Conservation (phyloP, 305 asterid genomes). For the Striga hermonthica region DNA sequence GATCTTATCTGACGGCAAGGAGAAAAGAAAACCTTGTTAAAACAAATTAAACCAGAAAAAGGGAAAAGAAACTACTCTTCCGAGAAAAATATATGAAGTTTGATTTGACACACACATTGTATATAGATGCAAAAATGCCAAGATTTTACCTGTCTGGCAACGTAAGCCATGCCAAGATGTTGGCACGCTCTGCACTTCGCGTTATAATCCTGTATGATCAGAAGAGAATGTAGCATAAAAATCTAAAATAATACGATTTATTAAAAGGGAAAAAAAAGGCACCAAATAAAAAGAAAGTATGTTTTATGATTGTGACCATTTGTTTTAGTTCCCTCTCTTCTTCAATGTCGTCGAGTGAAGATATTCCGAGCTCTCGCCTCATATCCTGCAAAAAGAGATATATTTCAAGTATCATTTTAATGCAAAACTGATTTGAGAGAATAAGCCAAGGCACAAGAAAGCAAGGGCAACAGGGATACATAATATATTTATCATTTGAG, state of each 20-base stretch:
- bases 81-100: too few species aligned
- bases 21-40: background rate
- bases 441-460: background rate
- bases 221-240: background rate
- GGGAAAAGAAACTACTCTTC: too few species aligned
- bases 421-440: background rate
- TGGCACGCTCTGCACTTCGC: slow-evolving; percentile 88
- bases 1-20: slow-evolving; percentile 62
- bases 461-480: too few species aligned
- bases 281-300: background rate
- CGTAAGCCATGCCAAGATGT: slow-evolving; percentile 75
- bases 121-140: background rate
- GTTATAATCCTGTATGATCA: slow-evolving; percentile 60
- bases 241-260: background rate
- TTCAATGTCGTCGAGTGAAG: slow-evolving; percentile 69
- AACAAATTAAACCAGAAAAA: background rate
- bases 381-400: slow-evolving; percentile 48
- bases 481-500: too few species aligned
- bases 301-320: slow-evolving; percentile 50
- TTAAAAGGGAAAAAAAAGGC: background rate
- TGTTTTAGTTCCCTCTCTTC: slow-evolving; percentile 85
- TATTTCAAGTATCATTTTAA: background rate
- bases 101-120: too few species aligned
- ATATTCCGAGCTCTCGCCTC: slow-evolving; percentile 75
- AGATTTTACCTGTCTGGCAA: slow-evolving; percentile 74